These are phyloP conservation scores for Papiliotrema terrestris DNA, from an alignment of 1,284 basidiomycete genomes.

Conservation along the genomic window DNA sequence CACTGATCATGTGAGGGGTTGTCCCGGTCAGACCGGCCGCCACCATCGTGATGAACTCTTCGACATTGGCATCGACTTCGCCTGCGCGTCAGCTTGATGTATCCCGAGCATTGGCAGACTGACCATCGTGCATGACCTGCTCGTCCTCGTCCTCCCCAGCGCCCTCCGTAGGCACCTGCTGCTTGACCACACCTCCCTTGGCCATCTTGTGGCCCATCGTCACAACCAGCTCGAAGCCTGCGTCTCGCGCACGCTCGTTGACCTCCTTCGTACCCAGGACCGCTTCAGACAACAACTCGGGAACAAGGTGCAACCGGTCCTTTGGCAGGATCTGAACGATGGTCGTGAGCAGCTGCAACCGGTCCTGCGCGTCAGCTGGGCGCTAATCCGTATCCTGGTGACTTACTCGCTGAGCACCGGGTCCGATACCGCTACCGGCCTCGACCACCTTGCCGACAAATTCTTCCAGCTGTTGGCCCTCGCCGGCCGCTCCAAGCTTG, in stretches of 20 bases:
- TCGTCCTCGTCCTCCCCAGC: slow-evolving; percentile 58
- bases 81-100: slow-evolving; percentile 8
- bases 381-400: background rate
- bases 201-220: slow-evolving; percentile 92
- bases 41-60: slow-evolving; percentile 96
- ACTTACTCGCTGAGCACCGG: slow-evolving; percentile 81
- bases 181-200: slow-evolving; percentile 76
- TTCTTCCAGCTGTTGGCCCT: slow-evolving; percentile 55
- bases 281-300: slow-evolving; percentile 87
- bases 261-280: slow-evolving; percentile 98
- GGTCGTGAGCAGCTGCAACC: slow-evolving; percentile 69
- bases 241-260: slow-evolving; percentile 83
- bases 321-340: slow-evolving; percentile 71
- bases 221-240: slow-evolving; percentile 87
- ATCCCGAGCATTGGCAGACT: background rate
- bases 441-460: slow-evolving; percentile 60
- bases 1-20: slow-evolving; percentile 97
- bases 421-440: slow-evolving; percentile 61
- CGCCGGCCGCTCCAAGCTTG: slow-evolving; percentile 52
- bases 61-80: slow-evolving; percentile 69
- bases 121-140: slow-evolving; percentile 61
- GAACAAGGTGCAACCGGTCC: slow-evolving; percentile 76
- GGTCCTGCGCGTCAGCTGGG: slow-evolving; percentile 58
- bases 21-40: slow-evolving; percentile 90
- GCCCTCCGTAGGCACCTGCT: slow-evolving; percentile 30